Conservation (phyloP, 306 rosid species). For the Citrullus amarus region DNA sequence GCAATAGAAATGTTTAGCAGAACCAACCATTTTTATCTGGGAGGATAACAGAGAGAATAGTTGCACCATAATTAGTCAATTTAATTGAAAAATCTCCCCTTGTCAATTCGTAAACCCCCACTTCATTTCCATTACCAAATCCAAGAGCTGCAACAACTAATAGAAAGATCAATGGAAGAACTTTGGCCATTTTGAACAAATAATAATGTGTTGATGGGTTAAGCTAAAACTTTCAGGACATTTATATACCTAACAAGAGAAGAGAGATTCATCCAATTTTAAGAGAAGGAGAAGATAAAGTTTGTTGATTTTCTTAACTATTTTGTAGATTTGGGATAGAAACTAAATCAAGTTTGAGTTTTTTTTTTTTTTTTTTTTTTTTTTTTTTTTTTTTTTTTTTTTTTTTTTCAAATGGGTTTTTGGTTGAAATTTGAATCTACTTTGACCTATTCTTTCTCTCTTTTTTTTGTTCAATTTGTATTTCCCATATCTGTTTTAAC, state of each 20-base stretch:
- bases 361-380: too few relatives aligned
- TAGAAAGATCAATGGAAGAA: background rate
- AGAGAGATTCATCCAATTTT: background rate
- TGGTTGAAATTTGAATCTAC: background rate
- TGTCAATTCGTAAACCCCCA: conserved; percentile 20
- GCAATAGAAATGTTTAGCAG: background rate
- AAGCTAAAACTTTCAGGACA: background rate
- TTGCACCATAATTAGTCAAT: conserved; percentile 28
- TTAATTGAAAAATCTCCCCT: conserved; percentile 21
- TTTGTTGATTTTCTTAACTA: background rate
- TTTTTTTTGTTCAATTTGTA: background rate
- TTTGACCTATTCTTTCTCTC: background rate
- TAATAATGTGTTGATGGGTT: background rate
- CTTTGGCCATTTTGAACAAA: conserved; percentile 11
- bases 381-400: too few relatives aligned
- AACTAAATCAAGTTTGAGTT: background rate
- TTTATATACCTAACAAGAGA: too few relatives aligned
- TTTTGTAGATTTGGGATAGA: background rate
- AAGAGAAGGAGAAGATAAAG: background rate
- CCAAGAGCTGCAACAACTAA: conserved; percentile 3
- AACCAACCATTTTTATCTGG: conserved; percentile 26
- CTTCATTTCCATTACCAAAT: conserved; percentile 2
- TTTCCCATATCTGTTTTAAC: background rate
- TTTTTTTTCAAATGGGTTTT: background rate
- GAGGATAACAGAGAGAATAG: conserved; percentile 19